Evolutionary conservation across 768 basidiomycete genomes (phyloP).

Genomic region (Suillus weaverae): DNA sequence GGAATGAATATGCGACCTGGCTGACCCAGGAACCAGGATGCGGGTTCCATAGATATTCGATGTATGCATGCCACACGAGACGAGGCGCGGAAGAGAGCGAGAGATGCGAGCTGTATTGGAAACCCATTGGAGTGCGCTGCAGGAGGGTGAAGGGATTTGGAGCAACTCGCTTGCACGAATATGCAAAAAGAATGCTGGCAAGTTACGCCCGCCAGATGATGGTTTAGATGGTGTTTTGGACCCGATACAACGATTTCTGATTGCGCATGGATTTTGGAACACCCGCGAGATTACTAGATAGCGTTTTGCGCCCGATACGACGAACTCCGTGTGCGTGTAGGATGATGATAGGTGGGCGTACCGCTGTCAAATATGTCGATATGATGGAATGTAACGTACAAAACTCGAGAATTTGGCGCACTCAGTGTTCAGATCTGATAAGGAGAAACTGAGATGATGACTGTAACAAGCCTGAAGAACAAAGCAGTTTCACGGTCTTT

Average conservation of each 20-base stretch:
- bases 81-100: constrained; percentile 36
- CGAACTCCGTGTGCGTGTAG: constrained; percentile 6
- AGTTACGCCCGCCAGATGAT: not conserved
- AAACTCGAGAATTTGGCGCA: not conserved
- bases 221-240: not conserved
- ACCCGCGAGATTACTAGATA: not conserved
- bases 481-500: not conserved
- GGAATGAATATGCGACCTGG: constrained; percentile 59
- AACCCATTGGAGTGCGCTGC: constrained; percentile 5
- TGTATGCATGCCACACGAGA: constrained; percentile 58
- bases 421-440: constrained; percentile 3
- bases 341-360: constrained; percentile 9
- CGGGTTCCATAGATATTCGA: constrained; percentile 65
- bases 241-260: not conserved
- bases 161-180: constrained; percentile 5
- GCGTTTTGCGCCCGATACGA: constrained; percentile 8
- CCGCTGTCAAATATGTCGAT: constrained; percentile 9
- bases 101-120: constrained; percentile 15
- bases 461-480: not conserved
- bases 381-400: constrained; percentile 8
- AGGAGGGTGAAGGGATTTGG: constrained; percentile 11
- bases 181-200: constrained; percentile 21
- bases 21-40: constrained; percentile 66
- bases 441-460: not conserved
- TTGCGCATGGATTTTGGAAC: not conserved